Base-by-base conservation (phyloP, 2,329 filamentous ascomycete species). In the Coniochaeta prunicola region DNA sequence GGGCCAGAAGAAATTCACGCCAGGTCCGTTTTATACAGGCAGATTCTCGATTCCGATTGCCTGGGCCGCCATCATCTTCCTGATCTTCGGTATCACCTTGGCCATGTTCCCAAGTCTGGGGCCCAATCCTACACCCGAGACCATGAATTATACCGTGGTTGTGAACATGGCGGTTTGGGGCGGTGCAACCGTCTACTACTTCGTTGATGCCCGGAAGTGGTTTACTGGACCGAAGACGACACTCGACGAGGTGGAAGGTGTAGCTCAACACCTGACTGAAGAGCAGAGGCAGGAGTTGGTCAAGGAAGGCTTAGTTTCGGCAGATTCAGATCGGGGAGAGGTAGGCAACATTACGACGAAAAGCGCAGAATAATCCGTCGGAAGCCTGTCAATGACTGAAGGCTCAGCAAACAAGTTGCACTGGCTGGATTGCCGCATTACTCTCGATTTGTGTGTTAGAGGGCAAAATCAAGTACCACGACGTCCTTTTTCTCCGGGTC, bases 81-180 rank as follows among this genome's bases (percentile, higher is more conserved):
- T 86, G 26, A 57, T 73, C 1, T 86, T 84, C 65, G 81, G 81
- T 0, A 80, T 84, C 36, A 56, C 80, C 0, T 65, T 87, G 28
- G 77, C 75, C 57, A 86, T 86, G 83, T 84, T 86, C 66, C 84
- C 84, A 0, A 73, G 71, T 13, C 74, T 73, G 4, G 83, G 83
- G 0, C 82, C 83, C 30, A 71, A 79, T 63, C 82, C 83, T 1
- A 75, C 72, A 8, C 67, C 69, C 0, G 61, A 77, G 42, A 70
- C 70, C 17, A 86, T 87, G 84, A 87, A 87, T 64, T 87, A 86
- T 65, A 85, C 83, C 0, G 76, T 85, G 2, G 83, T 85, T 1
- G 82, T 87, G 60, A 85, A 85, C 62, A 75, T 74, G 34, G 77
- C 78, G 4, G 78, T 87, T 1, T 87, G 84, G 84, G 71, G 79